A percentile compares a stretch with the other conserved stretches of the same genome.
Conservation (phyloP, 108 stramenopile species). For the Aurantiochytrium sp. region DNA sequence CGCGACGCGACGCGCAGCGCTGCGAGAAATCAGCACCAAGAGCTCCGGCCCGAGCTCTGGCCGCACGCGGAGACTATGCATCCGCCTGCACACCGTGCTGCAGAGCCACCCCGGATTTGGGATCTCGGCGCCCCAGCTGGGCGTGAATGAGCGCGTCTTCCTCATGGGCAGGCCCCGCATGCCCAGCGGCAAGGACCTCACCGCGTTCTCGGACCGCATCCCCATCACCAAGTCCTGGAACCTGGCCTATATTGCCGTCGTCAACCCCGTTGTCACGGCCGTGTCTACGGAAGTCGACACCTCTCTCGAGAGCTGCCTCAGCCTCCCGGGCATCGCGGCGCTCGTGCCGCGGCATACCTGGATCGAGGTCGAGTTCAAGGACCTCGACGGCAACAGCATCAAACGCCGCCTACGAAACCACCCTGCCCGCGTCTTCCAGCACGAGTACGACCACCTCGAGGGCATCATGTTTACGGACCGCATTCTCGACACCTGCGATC, state of each 20-base stretch:
- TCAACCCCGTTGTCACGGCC: conserved; percentile 1
- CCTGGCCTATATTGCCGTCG: background rate
- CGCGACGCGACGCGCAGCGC: background rate
- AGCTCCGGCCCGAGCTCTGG: background rate
- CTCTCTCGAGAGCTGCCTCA: background rate
- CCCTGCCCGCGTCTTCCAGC: background rate
- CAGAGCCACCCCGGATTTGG: background rate
- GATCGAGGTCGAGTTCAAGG: background rate
- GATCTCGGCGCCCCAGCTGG: background rate
- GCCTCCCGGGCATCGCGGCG: background rate
- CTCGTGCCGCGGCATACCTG: background rate
- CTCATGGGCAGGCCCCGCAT: background rate
- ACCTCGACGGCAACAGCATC: background rate
- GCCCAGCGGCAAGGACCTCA: background rate
- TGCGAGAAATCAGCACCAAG: background rate
- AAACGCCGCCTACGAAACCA: background rate
- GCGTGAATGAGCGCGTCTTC: background rate
- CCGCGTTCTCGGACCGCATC: background rate
- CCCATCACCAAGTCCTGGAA: background rate
- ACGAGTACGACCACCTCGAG: conserved; percentile 21
- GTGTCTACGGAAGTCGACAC: background rate
- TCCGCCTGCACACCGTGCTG: background rate
- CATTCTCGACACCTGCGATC: background rate
- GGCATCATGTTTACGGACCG: conserved; percentile 17
- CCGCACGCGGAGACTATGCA: background rate